Percentiles rank a stretch among this genome's conserved stretches.
phyloP scores from a whole-genome alignment of 495 filamentous ascomycete species.

The Neurospora sp. region DNA sequence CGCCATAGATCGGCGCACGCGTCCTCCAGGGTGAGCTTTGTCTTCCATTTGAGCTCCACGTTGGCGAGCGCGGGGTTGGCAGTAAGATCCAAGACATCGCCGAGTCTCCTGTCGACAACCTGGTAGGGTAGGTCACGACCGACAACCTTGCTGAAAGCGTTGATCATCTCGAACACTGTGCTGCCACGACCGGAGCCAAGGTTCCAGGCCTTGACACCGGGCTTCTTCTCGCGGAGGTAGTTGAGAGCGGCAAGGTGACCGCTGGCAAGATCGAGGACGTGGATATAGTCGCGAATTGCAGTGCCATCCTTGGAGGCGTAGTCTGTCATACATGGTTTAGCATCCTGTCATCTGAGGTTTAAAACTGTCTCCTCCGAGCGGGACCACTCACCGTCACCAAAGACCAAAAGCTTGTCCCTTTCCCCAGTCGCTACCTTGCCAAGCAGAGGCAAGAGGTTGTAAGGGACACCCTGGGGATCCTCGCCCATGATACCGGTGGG shows the following conservation, averaged over 20 bases:
- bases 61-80: constrained; percentile 83
- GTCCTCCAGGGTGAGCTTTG: constrained; percentile 79
- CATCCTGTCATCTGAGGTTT: background rate
- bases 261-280: constrained; percentile 80
- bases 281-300: constrained; percentile 64
- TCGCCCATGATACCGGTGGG: constrained; percentile 97
- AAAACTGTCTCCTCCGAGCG: no score
- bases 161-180: constrained; percentile 96
- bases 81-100: constrained; percentile 91
- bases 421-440: constrained; percentile 95
- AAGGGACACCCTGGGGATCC: constrained; percentile 90
- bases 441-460: constrained; percentile 87
- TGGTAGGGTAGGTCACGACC: constrained; percentile 80
- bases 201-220: constrained; percentile 94
- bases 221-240: constrained; percentile 80
- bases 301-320: constrained; percentile 79
- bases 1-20: constrained; percentile 91
- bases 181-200: constrained; percentile 89
- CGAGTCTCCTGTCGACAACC: constrained; percentile 69
- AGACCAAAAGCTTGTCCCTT: constrained; percentile 87
- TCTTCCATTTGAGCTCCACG: constrained; percentile 85
- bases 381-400: constrained; percentile 67
- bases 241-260: constrained; percentile 89
- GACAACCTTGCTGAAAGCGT: constrained; percentile 79
- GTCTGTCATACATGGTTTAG: constrained; percentile 43